A percentile compares a stretch with the other conserved stretches of the same genome.
phyloP scores from a whole-genome alignment of 2,329 filamentous ascomycete species.

The Lasiodiplodia sp. region DNA sequence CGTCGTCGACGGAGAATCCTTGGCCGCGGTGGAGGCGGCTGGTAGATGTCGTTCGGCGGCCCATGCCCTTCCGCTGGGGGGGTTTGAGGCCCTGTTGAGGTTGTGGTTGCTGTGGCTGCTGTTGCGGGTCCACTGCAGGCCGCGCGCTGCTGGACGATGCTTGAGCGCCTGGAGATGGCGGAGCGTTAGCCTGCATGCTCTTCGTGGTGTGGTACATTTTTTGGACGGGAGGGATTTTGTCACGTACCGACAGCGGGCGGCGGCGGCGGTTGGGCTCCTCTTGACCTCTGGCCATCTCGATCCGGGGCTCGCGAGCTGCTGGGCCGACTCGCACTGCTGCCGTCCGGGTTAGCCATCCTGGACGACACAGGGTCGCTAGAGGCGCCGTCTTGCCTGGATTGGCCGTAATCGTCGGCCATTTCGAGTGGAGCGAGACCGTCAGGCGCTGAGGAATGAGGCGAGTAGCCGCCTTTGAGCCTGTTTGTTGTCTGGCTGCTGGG shows the following conservation, averaged over 20 bases:
- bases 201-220: conserved; percentile 19
- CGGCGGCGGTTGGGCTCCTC: conserved; percentile 20
- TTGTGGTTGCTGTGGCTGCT: conserved; percentile 12
- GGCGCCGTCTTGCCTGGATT: conserved; percentile 7
- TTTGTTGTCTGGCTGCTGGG: conserved; percentile 20
- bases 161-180: neutral
- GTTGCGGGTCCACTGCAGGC: conserved; percentile 4
- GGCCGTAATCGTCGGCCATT: conserved; percentile 18
- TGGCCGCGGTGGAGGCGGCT: conserved; percentile 80
- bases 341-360: conserved; percentile 3
- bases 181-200: conserved; percentile 16
- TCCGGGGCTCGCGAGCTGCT: conserved; percentile 23
- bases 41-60: conserved; percentile 77
- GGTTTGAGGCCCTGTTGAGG: conserved; percentile 20
- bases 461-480: conserved; percentile 14
- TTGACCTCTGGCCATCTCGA: conserved; percentile 17
- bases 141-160: conserved; percentile 14
- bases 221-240: conserved; percentile 10
- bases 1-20: conserved; percentile 91
- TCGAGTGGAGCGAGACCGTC: conserved; percentile 21
- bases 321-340: conserved; percentile 10
- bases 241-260: conserved; percentile 7
- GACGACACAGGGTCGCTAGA: neutral
- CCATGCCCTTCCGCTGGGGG: conserved; percentile 75
- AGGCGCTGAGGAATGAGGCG: conserved; percentile 24